Evolutionary conservation across 768 basidiomycete species (phyloP).

Genomic region (Mycena sanguinolenta): DNA sequence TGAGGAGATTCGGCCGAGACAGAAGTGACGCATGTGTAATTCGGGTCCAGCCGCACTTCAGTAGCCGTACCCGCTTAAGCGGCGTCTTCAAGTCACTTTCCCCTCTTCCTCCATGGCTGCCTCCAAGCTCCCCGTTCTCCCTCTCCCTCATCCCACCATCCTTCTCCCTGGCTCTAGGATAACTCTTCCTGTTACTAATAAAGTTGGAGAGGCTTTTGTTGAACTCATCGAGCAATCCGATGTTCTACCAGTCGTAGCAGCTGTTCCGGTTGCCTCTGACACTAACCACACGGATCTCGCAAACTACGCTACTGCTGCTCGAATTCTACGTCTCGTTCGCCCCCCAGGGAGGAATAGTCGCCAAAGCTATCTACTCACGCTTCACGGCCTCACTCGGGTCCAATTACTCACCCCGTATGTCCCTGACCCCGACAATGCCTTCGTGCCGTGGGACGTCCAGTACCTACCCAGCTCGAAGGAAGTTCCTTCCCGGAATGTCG

Average conservation of each 20-base stretch:
- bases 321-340: conserved; percentile 77
- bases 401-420: conserved; percentile 61
- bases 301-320: conserved; percentile 78
- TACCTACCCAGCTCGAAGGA: conserved; percentile 60
- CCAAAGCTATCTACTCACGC: conserved; percentile 76
- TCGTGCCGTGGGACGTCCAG: conserved; percentile 57
- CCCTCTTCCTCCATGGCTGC: conserved; percentile 49
- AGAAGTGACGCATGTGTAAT: conserved; percentile 4
- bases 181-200: conserved; percentile 73
- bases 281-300: conserved; percentile 47
- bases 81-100: background rate
- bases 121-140: conserved; percentile 75
- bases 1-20: no score
- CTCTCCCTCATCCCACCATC: conserved; percentile 78
- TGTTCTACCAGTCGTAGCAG: conserved; percentile 77
- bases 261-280: conserved; percentile 60
- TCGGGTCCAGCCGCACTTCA: background rate
- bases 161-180: conserved; percentile 81
- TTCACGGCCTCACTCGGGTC: conserved; percentile 80
- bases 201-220: conserved; percentile 75
- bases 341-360: conserved; percentile 67
- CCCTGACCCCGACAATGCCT: conserved; percentile 43
- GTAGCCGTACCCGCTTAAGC: no score
- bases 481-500: conserved; percentile 64
- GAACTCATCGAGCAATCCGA: conserved; percentile 79